Evolutionary conservation across 1,139 yeast genomes (phyloP), one percentile per base, ranked within the genome.

Genomic region (Arxiozyma heterogenica): DNA sequence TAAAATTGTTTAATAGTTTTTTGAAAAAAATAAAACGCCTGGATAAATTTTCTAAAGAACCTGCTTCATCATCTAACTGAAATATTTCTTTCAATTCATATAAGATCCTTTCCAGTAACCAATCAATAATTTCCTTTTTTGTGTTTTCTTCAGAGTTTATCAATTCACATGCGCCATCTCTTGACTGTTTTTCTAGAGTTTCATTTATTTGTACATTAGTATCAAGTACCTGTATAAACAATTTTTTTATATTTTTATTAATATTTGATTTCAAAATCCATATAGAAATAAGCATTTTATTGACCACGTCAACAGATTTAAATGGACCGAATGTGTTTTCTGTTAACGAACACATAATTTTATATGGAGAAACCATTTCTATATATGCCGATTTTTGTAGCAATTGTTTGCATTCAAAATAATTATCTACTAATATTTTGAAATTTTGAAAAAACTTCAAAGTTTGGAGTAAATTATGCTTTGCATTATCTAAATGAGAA

Each of bases 371-470:
- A 3, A 79, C 76, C 54, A 91, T 84, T 57, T 86, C 87, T 23
- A 76, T 73, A 69, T 89, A 93, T 53, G 83, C 76, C 50, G 78
- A 73, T 25, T 69, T 70, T 4, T 70, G 66, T 1, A 83, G 73
- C 51, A 80, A 73, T 6, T 71, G 66, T 30, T 78, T 77, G 52
- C 93, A 76, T 55, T 82, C 82, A 50, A 82, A 82, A 66, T 85
- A 86, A 17, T 96, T 94, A 41, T 83, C 83, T 3, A 88, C 77
- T 53, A 93, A 75, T 86, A 91, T 91, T 65, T 90, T 96, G 42
- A 94, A 75, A 57, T 96, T 77, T 64, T 93, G 87, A 58, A 93
- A 76, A 41, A 91, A 82, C 1, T 95, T 89, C 86, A 93, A 87
- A 17, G 94, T 82, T 41, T 81, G 75, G 2, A 89, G 91, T 52